phyloP scores from a whole-genome alignment of 192 early-diverging fungal genomes.

The Gonapodya prolifera region DNA sequence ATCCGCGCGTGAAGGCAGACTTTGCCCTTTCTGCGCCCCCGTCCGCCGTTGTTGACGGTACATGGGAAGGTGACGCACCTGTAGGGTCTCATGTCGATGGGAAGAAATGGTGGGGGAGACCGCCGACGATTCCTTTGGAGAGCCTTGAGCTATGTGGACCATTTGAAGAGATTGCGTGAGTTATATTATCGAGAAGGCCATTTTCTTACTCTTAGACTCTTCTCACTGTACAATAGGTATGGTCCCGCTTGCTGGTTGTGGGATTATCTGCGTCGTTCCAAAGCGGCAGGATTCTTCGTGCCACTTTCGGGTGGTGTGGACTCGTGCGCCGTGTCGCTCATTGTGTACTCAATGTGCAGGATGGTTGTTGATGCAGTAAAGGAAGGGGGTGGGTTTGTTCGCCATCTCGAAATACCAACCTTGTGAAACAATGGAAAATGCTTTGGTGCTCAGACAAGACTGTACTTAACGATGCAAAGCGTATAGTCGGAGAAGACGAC shows the following conservation, averaged over 20 bases:
- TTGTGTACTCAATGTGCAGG: constrained; percentile 86
- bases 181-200: neutral
- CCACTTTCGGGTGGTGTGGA: constrained; percentile 97
- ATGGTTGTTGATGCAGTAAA: constrained; percentile 56
- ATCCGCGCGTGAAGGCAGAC: constrained; percentile 48
- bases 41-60: constrained; percentile 13
- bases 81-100: neutral
- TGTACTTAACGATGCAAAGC: constrained; percentile 61
- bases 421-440: no score
- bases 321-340: constrained; percentile 75
- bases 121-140: neutral
- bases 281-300: constrained; percentile 80
- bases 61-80: neutral
- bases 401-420: no score
- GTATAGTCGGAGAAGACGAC: constrained; percentile 41
- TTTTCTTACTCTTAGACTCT: constrained; percentile 1
- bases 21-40: constrained; percentile 35
- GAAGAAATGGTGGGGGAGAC: neutral
- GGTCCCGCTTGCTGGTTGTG: constrained; percentile 99
- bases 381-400: constrained; percentile 26
- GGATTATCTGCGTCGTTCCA: constrained; percentile 93
- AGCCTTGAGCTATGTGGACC: neutral
- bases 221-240: constrained; percentile 23
- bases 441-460: constrained; percentile 35
- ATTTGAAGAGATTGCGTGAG: neutral